Evolutionary conservation across 371 early-diverging fungal genomes (phyloP).

Genomic region (Vavraia culicis): DNA sequence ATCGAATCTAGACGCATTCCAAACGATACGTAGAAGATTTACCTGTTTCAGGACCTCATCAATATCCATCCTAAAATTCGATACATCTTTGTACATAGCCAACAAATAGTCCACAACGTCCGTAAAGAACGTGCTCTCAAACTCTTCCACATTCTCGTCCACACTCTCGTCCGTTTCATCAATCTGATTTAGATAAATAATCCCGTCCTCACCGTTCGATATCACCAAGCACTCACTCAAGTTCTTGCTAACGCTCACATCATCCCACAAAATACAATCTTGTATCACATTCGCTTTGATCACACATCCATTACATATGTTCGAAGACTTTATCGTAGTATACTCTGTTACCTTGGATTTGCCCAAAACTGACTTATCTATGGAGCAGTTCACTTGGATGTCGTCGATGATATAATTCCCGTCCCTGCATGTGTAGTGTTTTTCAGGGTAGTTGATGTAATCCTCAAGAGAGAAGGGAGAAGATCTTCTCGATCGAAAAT

Average conservation of each 20-base stretch:
- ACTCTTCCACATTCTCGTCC: neutral
- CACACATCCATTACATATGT: conserved; percentile 15
- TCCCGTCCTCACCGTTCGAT: neutral
- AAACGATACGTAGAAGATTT: conserved; percentile 22
- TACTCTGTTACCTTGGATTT: conserved; percentile 8
- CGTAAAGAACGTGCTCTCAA: conserved; percentile 25
- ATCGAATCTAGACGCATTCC: conserved; percentile 29
- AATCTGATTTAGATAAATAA: conserved; percentile 2
- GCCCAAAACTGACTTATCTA: conserved; percentile 15
- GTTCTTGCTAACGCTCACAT: conserved; percentile 5
- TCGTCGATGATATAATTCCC: conserved; percentile 12
- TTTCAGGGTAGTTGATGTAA: neutral
- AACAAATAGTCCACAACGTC: conserved; percentile 23
- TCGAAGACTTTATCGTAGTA: conserved; percentile 1
- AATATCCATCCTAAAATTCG: conserved; percentile 1
- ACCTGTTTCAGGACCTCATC: conserved; percentile 25
- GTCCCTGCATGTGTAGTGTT: conserved; percentile 1
- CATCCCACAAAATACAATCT: conserved; percentile 27
- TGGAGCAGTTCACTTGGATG: conserved; percentile 1
- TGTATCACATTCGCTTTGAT: conserved; percentile 14
- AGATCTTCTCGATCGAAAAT: conserved; percentile 3
- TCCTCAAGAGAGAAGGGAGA: conserved; percentile 1
- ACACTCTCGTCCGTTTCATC: conserved; percentile 1
- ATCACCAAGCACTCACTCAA: conserved; percentile 6
- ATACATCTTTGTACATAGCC: neutral